Percentiles rank a stretch among this genome's conserved stretches.
phyloP scores from a whole-genome alignment of 805 yeast species.

The Candida krabiensis region DNA sequence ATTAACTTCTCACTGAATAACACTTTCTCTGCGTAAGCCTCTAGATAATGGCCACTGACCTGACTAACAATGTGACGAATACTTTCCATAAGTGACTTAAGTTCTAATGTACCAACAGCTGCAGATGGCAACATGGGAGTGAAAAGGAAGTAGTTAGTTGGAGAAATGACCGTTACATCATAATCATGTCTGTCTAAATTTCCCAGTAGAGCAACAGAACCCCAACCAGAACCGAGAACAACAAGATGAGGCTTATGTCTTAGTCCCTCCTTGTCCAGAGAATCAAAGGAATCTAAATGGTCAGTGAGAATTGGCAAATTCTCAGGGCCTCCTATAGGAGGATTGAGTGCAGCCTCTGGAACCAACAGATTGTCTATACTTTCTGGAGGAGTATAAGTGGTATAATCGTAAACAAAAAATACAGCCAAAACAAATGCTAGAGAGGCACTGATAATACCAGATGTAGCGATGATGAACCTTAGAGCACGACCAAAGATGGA shows the following conservation, averaged over 20 bases:
- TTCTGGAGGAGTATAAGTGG: slow-evolving; percentile 53
- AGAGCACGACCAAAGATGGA: slow-evolving; percentile 33
- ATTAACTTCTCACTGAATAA: slow-evolving; percentile 56
- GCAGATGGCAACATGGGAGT: slow-evolving; percentile 71
- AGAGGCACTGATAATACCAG: slow-evolving; percentile 46
- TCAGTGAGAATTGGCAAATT: slow-evolving; percentile 60
- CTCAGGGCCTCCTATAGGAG: slow-evolving; percentile 68
- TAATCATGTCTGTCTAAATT: slow-evolving; percentile 52
- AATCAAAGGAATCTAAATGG: slow-evolving; percentile 58
- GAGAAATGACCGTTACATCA: slow-evolving; percentile 66
- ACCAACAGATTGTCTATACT: slow-evolving; percentile 46
- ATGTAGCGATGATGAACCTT: slow-evolving; percentile 35
- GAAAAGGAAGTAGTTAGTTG: slow-evolving; percentile 66
- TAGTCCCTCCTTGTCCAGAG: slow-evolving; percentile 42
- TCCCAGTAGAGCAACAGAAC: slow-evolving; percentile 59
- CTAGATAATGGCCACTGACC: slow-evolving; percentile 60
- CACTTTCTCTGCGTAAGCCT: slow-evolving; percentile 60
- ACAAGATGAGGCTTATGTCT: slow-evolving; percentile 57
- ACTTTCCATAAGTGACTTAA: slow-evolving; percentile 63
- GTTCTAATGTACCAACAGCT: slow-evolving; percentile 68
- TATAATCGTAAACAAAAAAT: slow-evolving; percentile 64
- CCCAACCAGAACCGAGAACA: slow-evolving; percentile 72
- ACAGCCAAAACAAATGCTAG: slow-evolving; percentile 41
- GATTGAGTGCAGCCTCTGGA: slow-evolving; percentile 52
- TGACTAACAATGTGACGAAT: slow-evolving; percentile 54